A percentile compares a stretch with the other conserved stretches of the same genome.
Conservation (phyloP, 306 rosid species). For the Sindora glabra region DNA sequence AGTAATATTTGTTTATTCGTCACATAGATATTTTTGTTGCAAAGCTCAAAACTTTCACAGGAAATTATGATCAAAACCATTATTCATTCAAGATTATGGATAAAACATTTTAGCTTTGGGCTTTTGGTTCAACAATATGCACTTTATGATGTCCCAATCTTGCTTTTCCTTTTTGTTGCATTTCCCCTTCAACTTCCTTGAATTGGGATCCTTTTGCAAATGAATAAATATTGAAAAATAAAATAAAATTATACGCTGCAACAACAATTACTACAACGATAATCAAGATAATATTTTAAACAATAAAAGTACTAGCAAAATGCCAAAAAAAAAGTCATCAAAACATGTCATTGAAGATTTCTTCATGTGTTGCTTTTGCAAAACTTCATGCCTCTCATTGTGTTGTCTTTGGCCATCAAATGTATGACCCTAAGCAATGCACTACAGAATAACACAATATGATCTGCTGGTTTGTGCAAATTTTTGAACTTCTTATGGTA, state of each 20-base stretch:
- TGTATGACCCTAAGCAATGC: conserved; percentile 45
- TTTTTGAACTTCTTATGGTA: conserved; percentile 3
- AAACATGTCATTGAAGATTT: conserved; percentile 44
- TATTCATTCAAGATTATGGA: no score
- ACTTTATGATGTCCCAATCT: conserved; percentile 74
- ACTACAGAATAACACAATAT: conserved; percentile 21
- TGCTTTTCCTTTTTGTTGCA: conserved; percentile 76
- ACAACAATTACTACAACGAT: conserved; percentile 4
- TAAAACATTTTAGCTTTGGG: no score
- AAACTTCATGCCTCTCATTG: conserved; percentile 39
- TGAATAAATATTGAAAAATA: conserved; percentile 1
- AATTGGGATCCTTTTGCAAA: conserved; percentile 50
- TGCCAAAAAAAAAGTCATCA: conserved; percentile 63
- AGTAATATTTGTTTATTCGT: no score
- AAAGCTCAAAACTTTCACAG: no score
- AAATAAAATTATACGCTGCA: neutral
- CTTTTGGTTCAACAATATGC: conserved; percentile 37
- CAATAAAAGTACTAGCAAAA: conserved; percentile 57
- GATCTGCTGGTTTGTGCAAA: conserved; percentile 9
- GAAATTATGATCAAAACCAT: no score
- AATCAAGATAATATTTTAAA: conserved; percentile 7
- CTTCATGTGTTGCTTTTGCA: conserved; percentile 34
- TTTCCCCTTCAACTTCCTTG: conserved; percentile 77
- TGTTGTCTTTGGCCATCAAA: conserved; percentile 35
- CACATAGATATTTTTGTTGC: no score